Conservation (phyloP, 2,329 filamentous ascomycete species). For the Paraphoma chrysanthemicola region DNA sequence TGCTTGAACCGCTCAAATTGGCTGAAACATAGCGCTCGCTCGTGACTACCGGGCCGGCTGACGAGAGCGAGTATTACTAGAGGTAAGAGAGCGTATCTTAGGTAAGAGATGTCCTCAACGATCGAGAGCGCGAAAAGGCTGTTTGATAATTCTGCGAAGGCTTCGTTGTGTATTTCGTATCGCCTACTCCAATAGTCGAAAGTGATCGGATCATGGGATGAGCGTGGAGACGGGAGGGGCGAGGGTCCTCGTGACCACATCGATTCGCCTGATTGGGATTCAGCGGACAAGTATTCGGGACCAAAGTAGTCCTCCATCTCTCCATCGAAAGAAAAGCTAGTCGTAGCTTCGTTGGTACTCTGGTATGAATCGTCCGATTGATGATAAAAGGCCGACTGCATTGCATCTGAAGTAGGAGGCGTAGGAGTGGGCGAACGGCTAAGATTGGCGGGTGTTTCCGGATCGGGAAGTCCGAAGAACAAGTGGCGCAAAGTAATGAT, state of each 20-base stretch:
- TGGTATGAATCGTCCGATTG: conserved; percentile 10
- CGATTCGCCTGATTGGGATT: conserved; percentile 7
- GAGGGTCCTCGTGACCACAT: conserved; percentile 21
- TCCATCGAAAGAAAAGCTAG: conserved; percentile 6
- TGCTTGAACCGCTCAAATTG: conserved; percentile 18
- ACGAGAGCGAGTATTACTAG: conserved; percentile 25
- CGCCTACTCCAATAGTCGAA: conserved; percentile 21
- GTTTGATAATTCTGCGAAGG: conserved; percentile 13
- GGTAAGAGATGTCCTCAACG: conserved; percentile 4
- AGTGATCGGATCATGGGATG: conserved; percentile 5
- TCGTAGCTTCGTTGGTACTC: not conserved
- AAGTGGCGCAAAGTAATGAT: conserved; percentile 27
- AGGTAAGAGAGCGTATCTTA: conserved; percentile 24
- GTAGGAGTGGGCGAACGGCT: conserved; percentile 13
- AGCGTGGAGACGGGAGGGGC: conserved; percentile 17
- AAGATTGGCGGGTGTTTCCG: conserved; percentile 5
- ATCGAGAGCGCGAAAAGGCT: conserved; percentile 12
- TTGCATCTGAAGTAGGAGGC: not conserved
- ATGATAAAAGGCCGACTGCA: conserved; percentile 4
- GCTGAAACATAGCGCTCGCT: conserved; percentile 19
- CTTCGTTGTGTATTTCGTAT: conserved; percentile 29
- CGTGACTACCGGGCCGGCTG: conserved; percentile 18
- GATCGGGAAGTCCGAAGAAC: conserved; percentile 24
- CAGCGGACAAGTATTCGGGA: conserved; percentile 12
- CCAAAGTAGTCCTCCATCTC: not conserved